phyloP scores from a whole-genome alignment of 1,139 yeast species.

The Candida gigantensis region DNA sequence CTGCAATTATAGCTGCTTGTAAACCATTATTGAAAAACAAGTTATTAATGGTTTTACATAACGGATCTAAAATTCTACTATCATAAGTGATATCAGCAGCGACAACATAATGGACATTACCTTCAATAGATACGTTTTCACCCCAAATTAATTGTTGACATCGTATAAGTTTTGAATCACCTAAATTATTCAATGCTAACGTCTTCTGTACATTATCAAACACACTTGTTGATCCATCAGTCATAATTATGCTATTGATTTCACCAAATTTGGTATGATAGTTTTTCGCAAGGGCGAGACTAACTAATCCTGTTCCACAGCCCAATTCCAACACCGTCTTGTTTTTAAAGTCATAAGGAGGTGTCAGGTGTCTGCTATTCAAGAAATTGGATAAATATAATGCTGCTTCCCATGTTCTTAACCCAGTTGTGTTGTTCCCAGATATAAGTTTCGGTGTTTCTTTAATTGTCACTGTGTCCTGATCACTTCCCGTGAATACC shows the following conservation, averaged over 20 bases:
- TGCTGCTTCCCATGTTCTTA: conserved; percentile 94
- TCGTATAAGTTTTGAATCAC: conserved; percentile 13
- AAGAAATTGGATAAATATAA: conserved; percentile 60
- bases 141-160: conserved; percentile 60
- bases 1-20: conserved; percentile 54
- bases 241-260: conserved; percentile 45
- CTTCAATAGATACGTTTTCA: conserved; percentile 28
- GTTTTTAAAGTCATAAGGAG: conserved; percentile 15
- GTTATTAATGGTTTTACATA: conserved; percentile 50
- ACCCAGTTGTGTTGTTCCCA: conserved; percentile 81
- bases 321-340: conserved; percentile 69
- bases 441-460: conserved; percentile 69
- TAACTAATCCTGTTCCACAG: conserved; percentile 88
- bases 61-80: conserved; percentile 53
- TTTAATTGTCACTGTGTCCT: conserved; percentile 39
- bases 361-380: conserved; percentile 12
- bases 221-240: conserved; percentile 78
- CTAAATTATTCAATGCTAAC: conserved; percentile 42
- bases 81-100: conserved; percentile 94
- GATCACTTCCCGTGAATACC: conserved; percentile 13
- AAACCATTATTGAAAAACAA: conserved; percentile 34
- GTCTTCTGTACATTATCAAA: conserved; percentile 53
- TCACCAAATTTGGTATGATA: conserved; percentile 18
- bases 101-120: conserved; percentile 48
- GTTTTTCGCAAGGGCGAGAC: conserved; percentile 51